These are phyloP conservation scores for Brachypodium distachyon DNA, from an alignment of 202 grass and related monocot species.

Conservation along the genomic window DNA sequence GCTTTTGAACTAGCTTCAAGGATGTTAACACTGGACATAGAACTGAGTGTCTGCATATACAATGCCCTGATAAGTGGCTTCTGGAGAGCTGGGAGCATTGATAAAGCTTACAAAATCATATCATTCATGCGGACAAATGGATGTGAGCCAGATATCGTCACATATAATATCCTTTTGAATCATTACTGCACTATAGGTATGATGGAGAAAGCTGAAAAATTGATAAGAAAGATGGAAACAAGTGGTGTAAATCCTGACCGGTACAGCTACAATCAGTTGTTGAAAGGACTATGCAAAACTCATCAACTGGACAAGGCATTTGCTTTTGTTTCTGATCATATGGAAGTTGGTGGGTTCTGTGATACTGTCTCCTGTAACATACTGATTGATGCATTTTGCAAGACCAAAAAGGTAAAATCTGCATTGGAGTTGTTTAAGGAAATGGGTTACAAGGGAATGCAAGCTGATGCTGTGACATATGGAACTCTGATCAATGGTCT, in stretches of 20 bases:
- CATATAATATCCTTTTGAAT: constrained; percentile 92
- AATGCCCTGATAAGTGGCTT: constrained; percentile 90
- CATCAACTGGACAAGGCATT: constrained; percentile 72
- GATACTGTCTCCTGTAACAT: constrained; percentile 92
- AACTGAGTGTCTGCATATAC: constrained; percentile 55
- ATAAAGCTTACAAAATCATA: constrained; percentile 66
- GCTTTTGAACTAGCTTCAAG: constrained; percentile 69
- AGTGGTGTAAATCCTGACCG: constrained; percentile 71
- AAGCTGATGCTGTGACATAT: constrained; percentile 72
- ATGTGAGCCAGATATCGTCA: constrained; percentile 79
- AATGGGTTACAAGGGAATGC: constrained; percentile 84
- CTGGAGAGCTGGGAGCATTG: constrained; percentile 46
- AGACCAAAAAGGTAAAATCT: constrained; percentile 54
- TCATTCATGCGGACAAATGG: constrained; percentile 80
- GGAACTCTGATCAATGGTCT: constrained; percentile 84
- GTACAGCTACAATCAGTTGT: constrained; percentile 79
- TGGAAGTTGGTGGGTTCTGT: constrained; percentile 78
- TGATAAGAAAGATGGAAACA: constrained; percentile 78
- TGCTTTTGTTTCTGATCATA: constrained; percentile 66
- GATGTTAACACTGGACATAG: constrained; percentile 70
- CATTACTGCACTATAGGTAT: constrained; percentile 68
- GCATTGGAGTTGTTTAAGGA: constrained; percentile 74
- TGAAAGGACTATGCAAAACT: constrained; percentile 82
- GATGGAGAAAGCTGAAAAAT: constrained; percentile 62
- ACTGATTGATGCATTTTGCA: constrained; percentile 92